phyloP scores from a whole-genome alignment of 805 yeast genomes.

The Candida glaebosa region DNA sequence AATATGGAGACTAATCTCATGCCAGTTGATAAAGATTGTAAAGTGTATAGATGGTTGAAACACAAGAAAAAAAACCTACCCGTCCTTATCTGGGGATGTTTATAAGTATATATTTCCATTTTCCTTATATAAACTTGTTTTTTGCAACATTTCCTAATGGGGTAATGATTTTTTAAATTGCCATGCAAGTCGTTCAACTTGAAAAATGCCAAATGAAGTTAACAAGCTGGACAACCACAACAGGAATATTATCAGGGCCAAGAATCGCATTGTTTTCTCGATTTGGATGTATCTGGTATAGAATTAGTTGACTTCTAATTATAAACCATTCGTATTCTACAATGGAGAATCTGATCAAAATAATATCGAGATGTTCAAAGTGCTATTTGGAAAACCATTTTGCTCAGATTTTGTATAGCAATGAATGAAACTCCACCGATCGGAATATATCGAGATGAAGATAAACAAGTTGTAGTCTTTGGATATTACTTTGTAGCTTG shows the following conservation, averaged over 20 bases:
- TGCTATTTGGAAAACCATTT: too few species aligned
- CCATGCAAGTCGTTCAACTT: too few species aligned
- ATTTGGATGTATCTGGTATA: background rate
- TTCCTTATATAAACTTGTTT: background rate
- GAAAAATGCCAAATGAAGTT: background rate
- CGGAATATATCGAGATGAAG: too few species aligned
- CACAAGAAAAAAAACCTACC: background rate
- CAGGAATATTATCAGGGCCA: background rate
- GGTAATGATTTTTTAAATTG: too few species aligned
- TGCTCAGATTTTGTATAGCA: too few species aligned
- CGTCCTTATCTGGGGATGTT: background rate
- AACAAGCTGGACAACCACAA: background rate
- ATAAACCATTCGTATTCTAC: too few species aligned
- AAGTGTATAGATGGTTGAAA: background rate
- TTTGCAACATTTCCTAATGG: conserved; percentile 6
- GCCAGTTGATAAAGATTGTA: background rate
- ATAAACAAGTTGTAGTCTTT: too few species aligned
- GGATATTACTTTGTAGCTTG: too few species aligned
- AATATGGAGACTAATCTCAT: conserved; percentile 3
- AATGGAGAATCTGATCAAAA: too few species aligned
- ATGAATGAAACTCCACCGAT: too few species aligned
- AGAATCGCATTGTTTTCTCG: too few species aligned
- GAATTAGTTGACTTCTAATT: background rate
- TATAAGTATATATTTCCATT: background rate
- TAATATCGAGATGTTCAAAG: too few species aligned